phyloP scores from a whole-genome alignment of 257 asterid species.

The Nicotiana undulata region DNA sequence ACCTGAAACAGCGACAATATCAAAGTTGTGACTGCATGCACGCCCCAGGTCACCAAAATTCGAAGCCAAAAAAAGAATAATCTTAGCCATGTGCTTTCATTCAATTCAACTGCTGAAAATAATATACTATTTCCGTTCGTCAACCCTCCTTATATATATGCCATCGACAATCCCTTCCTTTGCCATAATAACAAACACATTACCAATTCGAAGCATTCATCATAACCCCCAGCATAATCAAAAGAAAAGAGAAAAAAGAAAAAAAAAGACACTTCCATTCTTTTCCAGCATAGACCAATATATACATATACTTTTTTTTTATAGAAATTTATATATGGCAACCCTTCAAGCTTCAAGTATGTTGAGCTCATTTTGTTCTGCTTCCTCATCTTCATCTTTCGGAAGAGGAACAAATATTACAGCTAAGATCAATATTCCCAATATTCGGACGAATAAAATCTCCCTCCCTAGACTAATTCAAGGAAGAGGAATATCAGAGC shows the following conservation, averaged over 20 bases:
- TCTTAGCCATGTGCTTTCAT: background rate
- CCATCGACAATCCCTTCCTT: background rate
- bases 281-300: background rate
- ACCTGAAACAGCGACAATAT: background rate
- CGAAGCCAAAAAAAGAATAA: background rate
- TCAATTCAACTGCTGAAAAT: background rate
- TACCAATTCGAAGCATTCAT: background rate
- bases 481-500: background rate
- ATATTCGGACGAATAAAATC: background rate
- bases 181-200: background rate
- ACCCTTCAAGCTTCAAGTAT: conserved; percentile 2
- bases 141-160: background rate
- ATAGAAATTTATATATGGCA: background rate
- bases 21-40: background rate
- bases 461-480: background rate
- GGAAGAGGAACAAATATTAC: background rate
- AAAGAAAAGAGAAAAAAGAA: background rate
- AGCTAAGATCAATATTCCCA: background rate
- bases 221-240: background rate
- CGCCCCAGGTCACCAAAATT: background rate
- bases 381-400: background rate
- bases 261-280: no score
- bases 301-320: background rate
- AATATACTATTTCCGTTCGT: background rate
- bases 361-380: background rate